Conservation (phyloP, 306 rosid species). For the Sicyos baderoa region DNA sequence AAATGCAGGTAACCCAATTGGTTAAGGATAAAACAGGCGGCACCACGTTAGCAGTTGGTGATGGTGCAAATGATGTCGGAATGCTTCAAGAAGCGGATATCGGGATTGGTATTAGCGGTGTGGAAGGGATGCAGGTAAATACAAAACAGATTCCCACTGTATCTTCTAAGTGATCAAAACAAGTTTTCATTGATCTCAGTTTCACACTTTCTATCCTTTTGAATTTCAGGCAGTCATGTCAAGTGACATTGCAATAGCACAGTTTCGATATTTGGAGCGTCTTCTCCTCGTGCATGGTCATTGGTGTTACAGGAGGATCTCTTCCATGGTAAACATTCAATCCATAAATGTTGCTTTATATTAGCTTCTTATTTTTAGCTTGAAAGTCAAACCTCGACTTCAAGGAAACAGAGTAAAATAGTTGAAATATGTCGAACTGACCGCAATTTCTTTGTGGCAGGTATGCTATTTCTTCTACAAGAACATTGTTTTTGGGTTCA, state of each 20-base stretch:
- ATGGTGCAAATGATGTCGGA: constrained; percentile 98
- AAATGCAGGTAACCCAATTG: constrained; percentile 62
- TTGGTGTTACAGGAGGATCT: constrained; percentile 98
- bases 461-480: constrained; percentile 97
- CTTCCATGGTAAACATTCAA: constrained; percentile 61
- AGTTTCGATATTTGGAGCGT: constrained; percentile 81
- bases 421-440: constrained; percentile 18
- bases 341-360: neutral
- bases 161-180: neutral
- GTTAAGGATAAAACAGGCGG: constrained; percentile 62
- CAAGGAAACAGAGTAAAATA: neutral
- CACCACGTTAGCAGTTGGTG: constrained; percentile 92
- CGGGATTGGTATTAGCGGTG: constrained; percentile 93
- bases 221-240: constrained; percentile 90
- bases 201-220: constrained; percentile 13
- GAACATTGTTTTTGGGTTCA: constrained; percentile 81
- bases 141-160: constrained; percentile 11
- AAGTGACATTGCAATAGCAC: constrained; percentile 94
- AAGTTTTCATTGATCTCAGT: constrained; percentile 11
- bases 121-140: constrained; percentile 98
- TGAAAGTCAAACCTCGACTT: neutral
- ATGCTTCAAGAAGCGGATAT: constrained; percentile 99
- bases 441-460: constrained; percentile 38
- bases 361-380: constrained; percentile 4
- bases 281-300: constrained; percentile 96